Percentiles rank a stretch among this genome's conserved stretches.
phyloP scores from a whole-genome alignment of 2,329 filamentous ascomycete genomes.

The Chaetomiaceae sp. region DNA sequence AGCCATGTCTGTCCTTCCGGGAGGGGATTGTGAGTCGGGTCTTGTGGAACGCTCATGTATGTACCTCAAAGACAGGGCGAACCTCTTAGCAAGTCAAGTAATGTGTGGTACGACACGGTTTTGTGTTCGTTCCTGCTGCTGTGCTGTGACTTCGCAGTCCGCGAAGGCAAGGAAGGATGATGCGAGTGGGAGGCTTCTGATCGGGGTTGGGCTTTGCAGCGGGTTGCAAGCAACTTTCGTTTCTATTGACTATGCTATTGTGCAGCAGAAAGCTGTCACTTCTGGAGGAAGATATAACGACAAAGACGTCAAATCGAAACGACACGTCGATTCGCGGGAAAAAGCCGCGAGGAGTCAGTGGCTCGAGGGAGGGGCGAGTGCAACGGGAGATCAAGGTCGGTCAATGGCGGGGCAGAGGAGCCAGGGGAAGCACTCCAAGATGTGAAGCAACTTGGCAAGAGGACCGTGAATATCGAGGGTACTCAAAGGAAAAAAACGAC shows the following conservation, averaged over 20 bases:
- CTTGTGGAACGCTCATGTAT: neutral
- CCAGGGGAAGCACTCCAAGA: constrained; percentile 5
- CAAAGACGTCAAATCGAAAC: constrained; percentile 1
- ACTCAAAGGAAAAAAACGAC: neutral
- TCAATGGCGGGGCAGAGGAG: constrained; percentile 12
- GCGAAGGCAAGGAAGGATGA: neutral
- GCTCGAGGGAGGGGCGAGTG: neutral
- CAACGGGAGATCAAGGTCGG: neutral
- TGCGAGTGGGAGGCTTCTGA: constrained; percentile 1
- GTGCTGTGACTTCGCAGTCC: neutral
- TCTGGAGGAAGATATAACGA: constrained; percentile 3
- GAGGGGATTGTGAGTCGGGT: neutral
- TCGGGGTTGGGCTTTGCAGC: constrained; percentile 16
- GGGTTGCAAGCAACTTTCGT: constrained; percentile 35
- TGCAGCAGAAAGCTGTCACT: constrained; percentile 33
- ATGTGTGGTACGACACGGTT: neutral
- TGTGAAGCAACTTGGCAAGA: neutral
- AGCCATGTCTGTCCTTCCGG: neutral
- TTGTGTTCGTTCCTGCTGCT: neutral
- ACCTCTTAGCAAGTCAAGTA: neutral
- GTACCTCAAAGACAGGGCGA: neutral
- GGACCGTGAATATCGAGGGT: neutral
- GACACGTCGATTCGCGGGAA: neutral
- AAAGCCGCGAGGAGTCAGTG: neutral
- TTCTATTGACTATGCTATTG: constrained; percentile 49